phyloP scores from a whole-genome alignment of 2,329 filamentous ascomycete species.

The Cladosporium oxysporum region DNA sequence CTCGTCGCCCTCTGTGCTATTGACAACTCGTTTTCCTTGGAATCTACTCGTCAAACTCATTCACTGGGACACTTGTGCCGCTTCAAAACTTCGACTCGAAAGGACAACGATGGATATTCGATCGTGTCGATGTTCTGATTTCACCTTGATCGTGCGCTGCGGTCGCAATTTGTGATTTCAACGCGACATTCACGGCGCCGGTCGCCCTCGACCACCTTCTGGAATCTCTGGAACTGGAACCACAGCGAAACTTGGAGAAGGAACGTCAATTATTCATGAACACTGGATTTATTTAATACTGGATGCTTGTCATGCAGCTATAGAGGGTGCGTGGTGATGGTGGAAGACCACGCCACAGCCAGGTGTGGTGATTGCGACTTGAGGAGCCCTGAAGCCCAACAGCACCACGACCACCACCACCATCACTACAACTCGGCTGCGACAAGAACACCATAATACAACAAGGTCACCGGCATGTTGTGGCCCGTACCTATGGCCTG shows the following conservation, averaged over 20 bases:
- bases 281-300: not conserved
- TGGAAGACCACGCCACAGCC: not conserved
- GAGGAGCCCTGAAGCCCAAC: not conserved
- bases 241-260: not conserved
- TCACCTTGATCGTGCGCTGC: conserved; percentile 7
- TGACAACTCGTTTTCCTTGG: not conserved
- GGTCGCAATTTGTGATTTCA: conserved; percentile 14
- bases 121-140: not conserved
- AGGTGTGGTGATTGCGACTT: not conserved
- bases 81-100: not conserved
- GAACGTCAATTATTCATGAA: not conserved
- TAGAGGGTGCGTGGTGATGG: not conserved
- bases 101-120: not conserved
- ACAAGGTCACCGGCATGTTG: not conserved
- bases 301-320: not conserved
- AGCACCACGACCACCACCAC: not conserved
- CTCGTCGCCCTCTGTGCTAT: not conserved
- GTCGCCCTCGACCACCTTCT: not conserved
- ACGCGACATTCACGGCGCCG: not conserved
- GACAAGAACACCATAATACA: not conserved
- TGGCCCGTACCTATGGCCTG: not conserved
- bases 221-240: not conserved
- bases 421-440: not conserved
- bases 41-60: not conserved
- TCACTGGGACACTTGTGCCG: not conserved